Evolutionary conservation across 2,329 filamentous ascomycete species (phyloP).

Genomic region (Diplodia sapinea): DNA sequence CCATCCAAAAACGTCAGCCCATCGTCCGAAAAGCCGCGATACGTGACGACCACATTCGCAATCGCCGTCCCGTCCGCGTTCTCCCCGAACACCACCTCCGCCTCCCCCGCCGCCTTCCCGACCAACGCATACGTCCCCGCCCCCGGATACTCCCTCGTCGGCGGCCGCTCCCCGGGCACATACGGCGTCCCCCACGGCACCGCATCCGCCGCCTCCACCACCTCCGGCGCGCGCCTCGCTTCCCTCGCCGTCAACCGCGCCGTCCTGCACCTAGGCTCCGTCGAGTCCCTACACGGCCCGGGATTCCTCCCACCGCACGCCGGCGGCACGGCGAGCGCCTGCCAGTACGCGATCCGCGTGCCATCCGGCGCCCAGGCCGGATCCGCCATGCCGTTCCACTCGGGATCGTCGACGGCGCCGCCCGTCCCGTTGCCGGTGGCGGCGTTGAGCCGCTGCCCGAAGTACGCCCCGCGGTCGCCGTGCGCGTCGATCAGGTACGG

Average conservation of each 20-base stretch:
- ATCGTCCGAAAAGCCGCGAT: constrained; percentile 49
- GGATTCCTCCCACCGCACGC: constrained; percentile 54
- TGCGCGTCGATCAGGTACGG: constrained; percentile 53
- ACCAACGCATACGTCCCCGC: constrained; percentile 34
- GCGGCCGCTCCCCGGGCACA: constrained; percentile 34
- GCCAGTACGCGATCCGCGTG: constrained; percentile 53
- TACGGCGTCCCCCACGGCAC: constrained; percentile 48
- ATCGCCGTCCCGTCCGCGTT: constrained; percentile 29
- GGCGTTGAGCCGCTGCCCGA: constrained; percentile 53
- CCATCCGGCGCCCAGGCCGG: constrained; percentile 52
- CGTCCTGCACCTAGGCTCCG: constrained; percentile 47
- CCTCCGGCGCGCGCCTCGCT: constrained; percentile 35
- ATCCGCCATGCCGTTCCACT: constrained; percentile 58
- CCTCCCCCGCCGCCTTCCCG: constrained; percentile 33
- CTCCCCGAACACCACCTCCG: constrained; percentile 35
- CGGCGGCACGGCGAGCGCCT: constrained; percentile 48
- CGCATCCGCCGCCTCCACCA: constrained; percentile 39
- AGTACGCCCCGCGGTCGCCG: constrained; percentile 55
- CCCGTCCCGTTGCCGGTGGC: constrained; percentile 37
- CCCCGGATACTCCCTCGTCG: background rate
- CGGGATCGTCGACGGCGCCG: constrained; percentile 52
- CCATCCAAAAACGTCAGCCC: constrained; percentile 44
- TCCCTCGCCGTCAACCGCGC: constrained; percentile 45
- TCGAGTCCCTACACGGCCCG: constrained; percentile 50
- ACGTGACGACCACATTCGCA: constrained; percentile 44